Evolutionary conservation across 1,139 yeast genomes (phyloP).

Genomic region (Suhomyces choctaworum): DNA sequence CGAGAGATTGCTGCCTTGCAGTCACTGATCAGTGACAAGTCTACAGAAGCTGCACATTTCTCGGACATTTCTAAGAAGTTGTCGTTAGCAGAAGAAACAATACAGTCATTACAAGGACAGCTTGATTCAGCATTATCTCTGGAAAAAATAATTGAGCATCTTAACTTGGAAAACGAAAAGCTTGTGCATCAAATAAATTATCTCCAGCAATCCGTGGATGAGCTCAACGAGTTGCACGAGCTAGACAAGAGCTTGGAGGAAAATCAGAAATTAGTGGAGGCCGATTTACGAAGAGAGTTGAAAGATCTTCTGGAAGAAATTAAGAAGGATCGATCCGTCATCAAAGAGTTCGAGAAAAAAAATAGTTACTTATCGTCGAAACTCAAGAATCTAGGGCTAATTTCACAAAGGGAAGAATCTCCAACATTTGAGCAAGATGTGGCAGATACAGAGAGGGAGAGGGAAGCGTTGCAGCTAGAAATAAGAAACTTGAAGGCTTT

Average conservation of each 20-base stretch:
- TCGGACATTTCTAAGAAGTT: constrained; percentile 31
- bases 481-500: constrained; percentile 16
- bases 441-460: constrained; percentile 8
- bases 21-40: constrained; percentile 16
- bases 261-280: constrained; percentile 53
- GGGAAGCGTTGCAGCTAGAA: constrained; percentile 22
- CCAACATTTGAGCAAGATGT: neutral
- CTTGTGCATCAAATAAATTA: constrained; percentile 39
- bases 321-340: constrained; percentile 25
- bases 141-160: constrained; percentile 52
- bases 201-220: constrained; percentile 48
- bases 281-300: constrained; percentile 52
- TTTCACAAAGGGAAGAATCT: neutral
- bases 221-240: constrained; percentile 59
- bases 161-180: constrained; percentile 56
- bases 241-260: constrained; percentile 66
- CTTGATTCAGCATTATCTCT: constrained; percentile 45
- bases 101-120: constrained; percentile 46
- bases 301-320: constrained; percentile 30
- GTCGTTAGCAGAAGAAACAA: constrained; percentile 38
- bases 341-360: constrained; percentile 33
- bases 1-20: constrained; percentile 29
- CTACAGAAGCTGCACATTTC: constrained; percentile 18
- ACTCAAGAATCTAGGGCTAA: constrained; percentile 3
- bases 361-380: constrained; percentile 29